phyloP scores from a whole-genome alignment of 2,329 filamentous ascomycete species.

The Aureobasidium vineae region DNA sequence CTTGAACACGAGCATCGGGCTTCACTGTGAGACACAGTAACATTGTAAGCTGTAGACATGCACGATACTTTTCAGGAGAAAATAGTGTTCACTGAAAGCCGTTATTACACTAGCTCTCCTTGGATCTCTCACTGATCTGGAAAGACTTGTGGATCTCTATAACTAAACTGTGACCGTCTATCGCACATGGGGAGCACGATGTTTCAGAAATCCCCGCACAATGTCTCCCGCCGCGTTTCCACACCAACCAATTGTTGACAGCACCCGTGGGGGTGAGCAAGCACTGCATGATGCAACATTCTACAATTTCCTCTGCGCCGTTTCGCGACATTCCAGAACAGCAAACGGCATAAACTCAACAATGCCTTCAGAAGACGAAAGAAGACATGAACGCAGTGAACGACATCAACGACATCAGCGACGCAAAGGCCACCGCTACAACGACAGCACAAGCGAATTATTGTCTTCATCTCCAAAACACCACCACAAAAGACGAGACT shows the following conservation, averaged over 20 bases:
- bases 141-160: too few species aligned
- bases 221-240: neutral
- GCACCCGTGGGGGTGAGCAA: too few species aligned
- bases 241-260: conserved; percentile 20
- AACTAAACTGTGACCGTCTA: too few species aligned
- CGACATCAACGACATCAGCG: conserved; percentile 32
- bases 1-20: neutral
- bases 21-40: too few species aligned
- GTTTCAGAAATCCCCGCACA: neutral
- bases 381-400: conserved; percentile 30
- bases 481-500: neutral
- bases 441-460: conserved; percentile 38
- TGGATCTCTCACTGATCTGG: too few species aligned
- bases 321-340: neutral
- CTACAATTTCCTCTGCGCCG: neutral
- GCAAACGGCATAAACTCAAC: neutral
- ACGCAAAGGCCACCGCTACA: conserved; percentile 38
- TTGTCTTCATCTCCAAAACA: neutral
- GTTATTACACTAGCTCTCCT: too few species aligned
- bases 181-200: too few species aligned
- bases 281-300: too few species aligned
- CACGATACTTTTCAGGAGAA: too few species aligned
- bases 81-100: too few species aligned
- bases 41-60: too few species aligned
- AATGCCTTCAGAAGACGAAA: conserved; percentile 30